Base-by-base conservation (phyloP, 2,329 filamentous ascomycete genomes). In the Nigrospora sphaerica region DNA sequence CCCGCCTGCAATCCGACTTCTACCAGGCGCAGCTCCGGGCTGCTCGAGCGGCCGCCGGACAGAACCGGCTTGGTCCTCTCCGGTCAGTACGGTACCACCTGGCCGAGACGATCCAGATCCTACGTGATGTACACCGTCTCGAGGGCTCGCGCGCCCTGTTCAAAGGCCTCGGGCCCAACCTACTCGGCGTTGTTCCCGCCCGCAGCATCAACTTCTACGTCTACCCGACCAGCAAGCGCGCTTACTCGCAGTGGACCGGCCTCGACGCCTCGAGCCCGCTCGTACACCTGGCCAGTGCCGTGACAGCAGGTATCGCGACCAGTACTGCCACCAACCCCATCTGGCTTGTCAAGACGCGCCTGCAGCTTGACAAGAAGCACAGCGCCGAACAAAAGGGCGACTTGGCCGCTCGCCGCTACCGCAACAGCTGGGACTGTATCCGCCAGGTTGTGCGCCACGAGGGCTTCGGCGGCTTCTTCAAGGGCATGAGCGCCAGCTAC, bases 261-360 rank as follows among this genome's bases (percentile, higher is more conserved):
- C 61, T 80, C 55, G 81, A 85, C 42, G 62, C 82, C 56, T 80
- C 90, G 60, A 78, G 81, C 13, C 78, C 86, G 1, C 86, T 80
- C 74, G 83, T 95, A 12, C 89, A 95, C 63, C 74, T 95, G 10
- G 71, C 79, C 40, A 84, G 89, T 1, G 91, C 87, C 6, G 81
- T 86, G 1, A 74, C 78, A 14, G 90, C 91, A 1, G 91, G 91
- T 2, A 79, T 96, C 38, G 83, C 85, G 7, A 96, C 92, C 0
- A 88, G 88, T 40, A 96, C 92, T 1, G 88, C 86, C 18, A 97
- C 91, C 34, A 96, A 96, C 66, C 91, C 91, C 2, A 95, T 97
- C 60, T 97, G 91, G 91, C 78, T 97, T 52, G 82, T 97, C 61
- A 97, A 97, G 75, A 97, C 91, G 36, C 77, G 91, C 32, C 65